These are phyloP conservation scores for Epichloe festucae DNA, from an alignment of 2,329 filamentous ascomycete species.

Conservation along the genomic window DNA sequence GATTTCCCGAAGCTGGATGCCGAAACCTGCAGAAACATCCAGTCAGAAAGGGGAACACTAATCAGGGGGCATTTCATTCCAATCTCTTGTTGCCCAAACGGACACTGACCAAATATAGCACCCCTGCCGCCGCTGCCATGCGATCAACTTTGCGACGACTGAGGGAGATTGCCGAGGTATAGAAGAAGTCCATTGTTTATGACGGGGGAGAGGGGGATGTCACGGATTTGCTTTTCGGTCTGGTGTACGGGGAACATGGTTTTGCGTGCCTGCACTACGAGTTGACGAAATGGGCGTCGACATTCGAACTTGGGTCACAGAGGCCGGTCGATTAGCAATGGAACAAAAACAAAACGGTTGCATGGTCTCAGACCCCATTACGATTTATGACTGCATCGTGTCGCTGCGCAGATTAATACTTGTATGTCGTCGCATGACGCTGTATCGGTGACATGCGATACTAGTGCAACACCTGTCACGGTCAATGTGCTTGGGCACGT, in stretches of 20 bases:
- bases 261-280: slow-evolving; percentile 30
- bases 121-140: slow-evolving; percentile 84
- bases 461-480: no score
- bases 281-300: slow-evolving; percentile 29
- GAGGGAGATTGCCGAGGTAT: slow-evolving; percentile 94
- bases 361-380: slow-evolving; percentile 19
- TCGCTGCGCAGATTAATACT: neutral
- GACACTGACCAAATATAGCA: slow-evolving; percentile 36
- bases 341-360: slow-evolving; percentile 22
- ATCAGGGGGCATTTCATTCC: neutral
- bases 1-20: neutral
- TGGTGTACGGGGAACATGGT: slow-evolving; percentile 32
- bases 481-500: no score
- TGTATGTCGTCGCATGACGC: no score
- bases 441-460: no score
- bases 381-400: neutral
- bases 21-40: neutral
- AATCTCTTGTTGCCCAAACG: no score
- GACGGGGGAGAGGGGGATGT: slow-evolving; percentile 17
- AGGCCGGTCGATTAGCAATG: slow-evolving; percentile 31
- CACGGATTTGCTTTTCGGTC: slow-evolving; percentile 33
- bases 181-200: slow-evolving; percentile 27
- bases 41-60: neutral
- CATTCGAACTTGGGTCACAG: slow-evolving; percentile 26
- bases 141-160: slow-evolving; percentile 94